Conservation (phyloP, 1,139 yeast species). For the Pichia sp. region DNA sequence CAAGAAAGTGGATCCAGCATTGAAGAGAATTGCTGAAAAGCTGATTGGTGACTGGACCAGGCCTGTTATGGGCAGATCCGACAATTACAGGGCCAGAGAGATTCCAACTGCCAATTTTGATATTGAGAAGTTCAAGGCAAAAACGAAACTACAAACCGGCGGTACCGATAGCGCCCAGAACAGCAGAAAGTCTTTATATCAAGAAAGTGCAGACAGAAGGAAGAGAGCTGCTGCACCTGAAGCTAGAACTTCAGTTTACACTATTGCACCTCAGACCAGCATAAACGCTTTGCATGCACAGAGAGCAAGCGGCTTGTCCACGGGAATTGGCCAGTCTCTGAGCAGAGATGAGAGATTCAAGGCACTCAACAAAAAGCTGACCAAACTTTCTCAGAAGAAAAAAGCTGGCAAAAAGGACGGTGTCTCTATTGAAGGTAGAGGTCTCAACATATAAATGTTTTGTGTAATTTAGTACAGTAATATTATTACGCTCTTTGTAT, state of each 20-base stretch:
- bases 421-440: slow-evolving; percentile 78
- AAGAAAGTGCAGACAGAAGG: slow-evolving; percentile 87
- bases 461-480: background rate
- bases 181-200: slow-evolving; percentile 61
- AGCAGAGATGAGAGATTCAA: slow-evolving; percentile 72
- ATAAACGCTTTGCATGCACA: slow-evolving; percentile 33
- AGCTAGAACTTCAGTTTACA: slow-evolving; percentile 82
- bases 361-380: slow-evolving; percentile 57
- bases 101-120: slow-evolving; percentile 71
- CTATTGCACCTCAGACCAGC: slow-evolving; percentile 82
- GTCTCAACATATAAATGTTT: slow-evolving; percentile 34
- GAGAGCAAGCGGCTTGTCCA: slow-evolving; percentile 33
- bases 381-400: slow-evolving; percentile 40
- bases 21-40: slow-evolving; percentile 85
- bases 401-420: slow-evolving; percentile 54
- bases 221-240: slow-evolving; percentile 94
- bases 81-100: slow-evolving; percentile 85
- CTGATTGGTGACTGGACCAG: slow-evolving; percentile 97
- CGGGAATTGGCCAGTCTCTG: slow-evolving; percentile 48
- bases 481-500: background rate
- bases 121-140: slow-evolving; percentile 49
- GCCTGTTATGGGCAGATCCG: slow-evolving; percentile 94
- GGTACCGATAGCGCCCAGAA: slow-evolving; percentile 29
- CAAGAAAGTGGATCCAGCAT: slow-evolving; percentile 78
- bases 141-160: slow-evolving; percentile 30